These are phyloP conservation scores for Fusarium staphyleae DNA, from an alignment of 2,329 filamentous ascomycete genomes.

Conservation along the genomic window DNA sequence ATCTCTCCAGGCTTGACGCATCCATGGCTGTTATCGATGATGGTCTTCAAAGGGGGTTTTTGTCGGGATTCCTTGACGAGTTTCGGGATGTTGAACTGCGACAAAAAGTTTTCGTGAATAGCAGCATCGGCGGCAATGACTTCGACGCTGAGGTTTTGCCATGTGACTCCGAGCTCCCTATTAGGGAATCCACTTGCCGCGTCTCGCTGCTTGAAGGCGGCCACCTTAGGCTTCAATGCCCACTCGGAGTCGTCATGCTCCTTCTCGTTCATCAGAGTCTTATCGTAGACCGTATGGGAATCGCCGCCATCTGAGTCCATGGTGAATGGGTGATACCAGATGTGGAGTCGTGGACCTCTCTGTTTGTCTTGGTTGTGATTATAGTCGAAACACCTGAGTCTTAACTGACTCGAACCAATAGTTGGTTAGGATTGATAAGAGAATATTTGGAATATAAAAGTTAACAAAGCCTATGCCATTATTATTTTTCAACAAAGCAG, in stretches of 20 bases:
- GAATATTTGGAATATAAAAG: not conserved
- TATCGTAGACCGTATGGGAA: conserved; percentile 37
- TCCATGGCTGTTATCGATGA: conserved; percentile 70
- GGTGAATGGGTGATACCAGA: conserved; percentile 12
- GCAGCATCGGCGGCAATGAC: conserved; percentile 67
- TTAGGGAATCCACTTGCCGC: conserved; percentile 54
- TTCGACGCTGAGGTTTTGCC: conserved; percentile 68
- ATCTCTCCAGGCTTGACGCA: conserved; percentile 77
- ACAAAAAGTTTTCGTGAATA: conserved; percentile 69
- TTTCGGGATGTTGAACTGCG: conserved; percentile 63
- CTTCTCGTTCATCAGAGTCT: conserved; percentile 14
- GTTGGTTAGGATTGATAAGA: not conserved
- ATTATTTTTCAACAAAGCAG: not conserved
- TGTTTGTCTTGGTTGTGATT: conserved; percentile 5
- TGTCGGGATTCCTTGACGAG: conserved; percentile 59
- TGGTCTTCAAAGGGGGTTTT: conserved; percentile 67
- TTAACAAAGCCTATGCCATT: not conserved
- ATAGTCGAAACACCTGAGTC: conserved; percentile 18
- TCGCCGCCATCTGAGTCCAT: conserved; percentile 42
- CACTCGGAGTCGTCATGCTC: conserved; percentile 47
- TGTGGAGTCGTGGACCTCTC: not conserved
- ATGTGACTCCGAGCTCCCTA: conserved; percentile 67
- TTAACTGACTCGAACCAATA: not conserved
- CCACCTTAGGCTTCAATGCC: conserved; percentile 57
- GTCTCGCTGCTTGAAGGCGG: conserved; percentile 52